These are phyloP conservation scores for Stachybotrys echinatus DNA, from an alignment of 2,329 filamentous ascomycete species.

Conservation along the genomic window DNA sequence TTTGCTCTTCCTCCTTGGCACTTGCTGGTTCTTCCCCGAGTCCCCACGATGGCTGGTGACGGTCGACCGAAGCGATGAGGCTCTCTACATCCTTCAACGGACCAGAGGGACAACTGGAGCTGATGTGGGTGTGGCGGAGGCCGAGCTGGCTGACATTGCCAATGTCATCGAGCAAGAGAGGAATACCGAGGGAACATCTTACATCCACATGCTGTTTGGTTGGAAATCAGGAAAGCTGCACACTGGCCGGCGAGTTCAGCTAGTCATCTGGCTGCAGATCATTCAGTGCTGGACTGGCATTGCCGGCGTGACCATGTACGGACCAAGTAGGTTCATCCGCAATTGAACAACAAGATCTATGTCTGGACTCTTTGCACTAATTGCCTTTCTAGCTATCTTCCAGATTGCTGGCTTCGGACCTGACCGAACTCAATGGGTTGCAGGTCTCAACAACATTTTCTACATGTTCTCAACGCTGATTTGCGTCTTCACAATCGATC, in stretches of 20 bases:
- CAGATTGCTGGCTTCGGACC: conserved; percentile 9
- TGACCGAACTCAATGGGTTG: no score
- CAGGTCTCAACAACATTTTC: no score
- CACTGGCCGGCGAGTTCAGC: conserved; percentile 30
- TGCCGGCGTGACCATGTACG: conserved; percentile 10
- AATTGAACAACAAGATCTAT: no score
- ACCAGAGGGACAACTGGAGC: conserved; percentile 17
- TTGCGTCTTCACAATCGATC: conserved; percentile 35
- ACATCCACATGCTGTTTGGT: conserved; percentile 32
- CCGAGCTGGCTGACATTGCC: conserved; percentile 30
- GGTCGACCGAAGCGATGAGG: conserved; percentile 11
- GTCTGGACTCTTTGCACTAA: conserved; percentile 8
- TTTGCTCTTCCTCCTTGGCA: conserved; percentile 25
- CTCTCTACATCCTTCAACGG: conserved; percentile 20
- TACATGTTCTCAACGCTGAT: conserved; percentile 45
- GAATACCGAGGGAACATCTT: conserved; percentile 29
- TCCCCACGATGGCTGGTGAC: conserved; percentile 34
- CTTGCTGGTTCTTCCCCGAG: conserved; percentile 35
- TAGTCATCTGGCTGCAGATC: conserved; percentile 31
- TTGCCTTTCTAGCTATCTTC: conserved; percentile 20
- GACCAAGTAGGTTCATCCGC: no score
- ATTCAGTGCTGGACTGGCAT: conserved; percentile 19
- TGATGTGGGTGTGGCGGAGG: conserved; percentile 6
- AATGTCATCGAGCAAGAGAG: conserved; percentile 25
- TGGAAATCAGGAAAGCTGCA: conserved; percentile 27